Conservation (phyloP, 1,139 yeast genomes). For the Trichomonascaceae sp. region DNA sequence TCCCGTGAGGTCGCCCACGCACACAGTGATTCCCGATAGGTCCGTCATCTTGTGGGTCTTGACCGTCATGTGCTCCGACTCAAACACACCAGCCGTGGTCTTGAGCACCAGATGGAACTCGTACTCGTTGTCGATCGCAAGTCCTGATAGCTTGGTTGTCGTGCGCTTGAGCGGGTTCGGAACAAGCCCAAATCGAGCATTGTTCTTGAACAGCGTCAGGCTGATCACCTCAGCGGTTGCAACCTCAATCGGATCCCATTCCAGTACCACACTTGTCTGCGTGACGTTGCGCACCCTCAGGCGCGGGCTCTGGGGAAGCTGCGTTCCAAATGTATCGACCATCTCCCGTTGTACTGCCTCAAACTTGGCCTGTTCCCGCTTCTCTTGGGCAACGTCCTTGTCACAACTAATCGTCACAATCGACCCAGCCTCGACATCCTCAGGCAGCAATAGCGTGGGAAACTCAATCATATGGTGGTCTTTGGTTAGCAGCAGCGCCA, state of each 20-base stretch:
- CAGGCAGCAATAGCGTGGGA: slow-evolving; percentile 85
- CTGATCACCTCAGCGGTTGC: slow-evolving; percentile 77
- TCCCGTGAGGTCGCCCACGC: slow-evolving; percentile 57
- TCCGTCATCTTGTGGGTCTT: slow-evolving; percentile 96
- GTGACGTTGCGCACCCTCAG: slow-evolving; percentile 66
- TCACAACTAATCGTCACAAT: slow-evolving; percentile 78
- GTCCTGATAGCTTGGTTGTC: slow-evolving; percentile 80
- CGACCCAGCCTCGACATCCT: slow-evolving; percentile 89
- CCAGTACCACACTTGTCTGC: slow-evolving; percentile 88
- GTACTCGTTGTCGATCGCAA: slow-evolving; percentile 76
- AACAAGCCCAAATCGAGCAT: slow-evolving; percentile 66
- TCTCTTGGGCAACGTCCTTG: slow-evolving; percentile 61
- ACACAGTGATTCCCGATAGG: slow-evolving; percentile 81
- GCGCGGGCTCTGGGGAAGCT: slow-evolving; percentile 62
- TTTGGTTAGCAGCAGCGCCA: slow-evolving; percentile 77
- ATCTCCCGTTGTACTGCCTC: slow-evolving; percentile 61
- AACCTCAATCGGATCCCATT: slow-evolving; percentile 78
- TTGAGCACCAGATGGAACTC: slow-evolving; percentile 67
- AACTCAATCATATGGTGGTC: slow-evolving; percentile 94
- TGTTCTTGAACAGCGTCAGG: slow-evolving; percentile 67
- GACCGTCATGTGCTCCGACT: slow-evolving; percentile 54
- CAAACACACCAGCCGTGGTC: slow-evolving; percentile 79
- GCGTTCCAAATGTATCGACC: slow-evolving; percentile 54
- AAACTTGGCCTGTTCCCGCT: slow-evolving; percentile 45
- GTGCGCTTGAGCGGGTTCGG: slow-evolving; percentile 74